Base-by-base conservation (phyloP, 2,329 filamentous ascomycete species). In the Calonectria honghensis region DNA sequence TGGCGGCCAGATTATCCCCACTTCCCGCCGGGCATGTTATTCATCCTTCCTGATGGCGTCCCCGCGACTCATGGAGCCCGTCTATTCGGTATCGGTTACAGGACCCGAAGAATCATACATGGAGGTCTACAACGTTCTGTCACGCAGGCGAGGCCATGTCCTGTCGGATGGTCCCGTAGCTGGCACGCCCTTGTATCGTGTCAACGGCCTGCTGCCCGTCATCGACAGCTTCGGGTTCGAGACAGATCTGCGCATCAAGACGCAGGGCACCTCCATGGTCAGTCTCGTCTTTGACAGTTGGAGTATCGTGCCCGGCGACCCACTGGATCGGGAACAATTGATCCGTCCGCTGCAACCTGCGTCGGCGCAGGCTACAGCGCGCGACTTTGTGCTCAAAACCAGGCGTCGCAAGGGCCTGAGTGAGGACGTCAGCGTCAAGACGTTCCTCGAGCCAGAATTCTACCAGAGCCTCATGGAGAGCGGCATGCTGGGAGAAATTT, bases 201-300 rank as follows among this genome's bases (percentile, higher is more conserved):
- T 98, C 68, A 94, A 93, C 81, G 97, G 97, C 4, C 89, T 98
- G 65, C 93, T 99, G 71, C 97, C 97, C 13, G 97, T 98, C 74
- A 98, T 99, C 83, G 97, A 99, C 87, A 96, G 93, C 37, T 99
- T 99, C 82, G 97, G 97, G 27, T 98, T 99, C 85, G 97, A 99
- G 88, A 98, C 97, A 18, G 97, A 99, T 87, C 89, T 99, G 73
- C 91, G 97, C 76, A 98, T 98, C 82, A 96, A 98, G 85, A 98
- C 96, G 0, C 95, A 98, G 87, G 96, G 97, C 68, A 94, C 96
- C 84, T 96, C 96, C 71, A 96, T 95, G 82, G 93, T 98, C 68
- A 96, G 93, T 80, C 90, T 99, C 45, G 95, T 98, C 16, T 99
- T 99, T 85, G 97, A 99, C 83, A 93, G 95, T 78, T 99, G 97